These are phyloP conservation scores for Curvularia eragrostidis DNA, from an alignment of 2,329 filamentous ascomycete genomes.

Conservation along the genomic window DNA sequence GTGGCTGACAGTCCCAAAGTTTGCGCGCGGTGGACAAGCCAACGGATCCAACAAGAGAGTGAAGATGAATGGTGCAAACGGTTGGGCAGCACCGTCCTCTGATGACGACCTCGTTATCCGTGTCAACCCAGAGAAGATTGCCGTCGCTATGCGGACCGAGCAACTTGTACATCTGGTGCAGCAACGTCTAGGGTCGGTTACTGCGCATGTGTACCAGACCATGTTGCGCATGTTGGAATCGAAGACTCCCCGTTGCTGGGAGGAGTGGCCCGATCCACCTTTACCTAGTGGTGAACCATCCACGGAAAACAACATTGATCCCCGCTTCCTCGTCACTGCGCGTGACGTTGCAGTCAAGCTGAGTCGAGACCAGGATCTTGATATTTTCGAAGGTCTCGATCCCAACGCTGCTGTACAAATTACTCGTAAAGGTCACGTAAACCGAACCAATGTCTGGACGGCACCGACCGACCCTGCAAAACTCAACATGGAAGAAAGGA, in stretches of 20 bases:
- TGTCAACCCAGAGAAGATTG: slow-evolving; percentile 84
- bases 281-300: slow-evolving; percentile 29
- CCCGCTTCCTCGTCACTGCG: slow-evolving; percentile 48
- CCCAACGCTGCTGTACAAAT: slow-evolving; percentile 37
- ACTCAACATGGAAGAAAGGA: slow-evolving; percentile 33
- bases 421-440: slow-evolving; percentile 32
- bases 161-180: slow-evolving; percentile 76
- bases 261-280: slow-evolving; percentile 53
- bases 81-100: slow-evolving; percentile 17
- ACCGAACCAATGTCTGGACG: slow-evolving; percentile 29
- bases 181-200: slow-evolving; percentile 73
- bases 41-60: slow-evolving; percentile 41
- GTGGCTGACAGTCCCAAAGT: slow-evolving; percentile 41
- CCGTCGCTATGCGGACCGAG: slow-evolving; percentile 81
- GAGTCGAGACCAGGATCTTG: slow-evolving; percentile 46
- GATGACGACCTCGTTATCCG: slow-evolving; percentile 76
- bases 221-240: slow-evolving; percentile 74
- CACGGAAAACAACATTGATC: slow-evolving; percentile 42
- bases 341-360: slow-evolving; percentile 53
- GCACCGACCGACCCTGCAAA: slow-evolving; percentile 36
- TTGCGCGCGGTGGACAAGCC: slow-evolving; percentile 25
- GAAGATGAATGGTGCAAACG: slow-evolving; percentile 37
- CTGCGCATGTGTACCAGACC: slow-evolving; percentile 77
- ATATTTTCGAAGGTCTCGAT: slow-evolving; percentile 50
- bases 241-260: slow-evolving; percentile 71